These are phyloP conservation scores for Tremella fuciformis DNA, from an alignment of 768 basidiomycete species.

Conservation along the genomic window DNA sequence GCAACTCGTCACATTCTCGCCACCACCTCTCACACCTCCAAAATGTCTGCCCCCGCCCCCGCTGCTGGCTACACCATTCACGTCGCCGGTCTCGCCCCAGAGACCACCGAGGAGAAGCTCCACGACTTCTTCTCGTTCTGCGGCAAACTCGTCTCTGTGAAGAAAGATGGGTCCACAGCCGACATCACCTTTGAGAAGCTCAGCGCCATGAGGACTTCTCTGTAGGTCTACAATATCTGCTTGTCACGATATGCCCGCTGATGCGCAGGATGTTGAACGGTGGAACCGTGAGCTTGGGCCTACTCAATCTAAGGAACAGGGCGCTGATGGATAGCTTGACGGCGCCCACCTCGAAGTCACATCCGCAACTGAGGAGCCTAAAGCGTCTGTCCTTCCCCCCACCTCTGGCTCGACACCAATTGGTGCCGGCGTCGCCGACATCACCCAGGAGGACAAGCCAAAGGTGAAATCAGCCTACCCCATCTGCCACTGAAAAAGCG, in stretches of 20 bases:
- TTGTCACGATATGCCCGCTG: slow-evolving; percentile 69
- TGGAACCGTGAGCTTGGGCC: slow-evolving; percentile 41
- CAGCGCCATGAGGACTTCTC: slow-evolving; percentile 29
- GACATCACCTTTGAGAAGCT: slow-evolving; percentile 76
- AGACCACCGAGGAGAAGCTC: slow-evolving; percentile 67
- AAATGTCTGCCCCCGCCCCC: slow-evolving; percentile 11
- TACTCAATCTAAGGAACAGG: not conserved
- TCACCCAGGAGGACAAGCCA: slow-evolving; percentile 89
- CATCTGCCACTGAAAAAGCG: not conserved
- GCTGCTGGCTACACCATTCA: slow-evolving; percentile 44
- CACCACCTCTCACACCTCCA: slow-evolving; percentile 4
- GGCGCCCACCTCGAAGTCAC: slow-evolving; percentile 67
- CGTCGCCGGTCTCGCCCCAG: slow-evolving; percentile 67
- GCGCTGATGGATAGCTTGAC: slow-evolving; percentile 57
- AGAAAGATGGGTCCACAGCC: slow-evolving; percentile 56
- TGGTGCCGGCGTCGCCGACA: slow-evolving; percentile 39
- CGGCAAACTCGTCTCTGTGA: slow-evolving; percentile 62
- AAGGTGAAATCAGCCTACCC: slow-evolving; percentile 33
- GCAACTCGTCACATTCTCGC: not conserved
- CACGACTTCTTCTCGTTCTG: slow-evolving; percentile 69
- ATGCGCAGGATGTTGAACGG: slow-evolving; percentile 60
- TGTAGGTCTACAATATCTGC: slow-evolving; percentile 53
- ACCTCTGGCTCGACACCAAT: slow-evolving; percentile 46
- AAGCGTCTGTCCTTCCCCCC: slow-evolving; percentile 45
- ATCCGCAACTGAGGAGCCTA: slow-evolving; percentile 57